Conservation (phyloP, 2,329 filamentous ascomycete genomes). For the Mollisia scopiformis region DNA sequence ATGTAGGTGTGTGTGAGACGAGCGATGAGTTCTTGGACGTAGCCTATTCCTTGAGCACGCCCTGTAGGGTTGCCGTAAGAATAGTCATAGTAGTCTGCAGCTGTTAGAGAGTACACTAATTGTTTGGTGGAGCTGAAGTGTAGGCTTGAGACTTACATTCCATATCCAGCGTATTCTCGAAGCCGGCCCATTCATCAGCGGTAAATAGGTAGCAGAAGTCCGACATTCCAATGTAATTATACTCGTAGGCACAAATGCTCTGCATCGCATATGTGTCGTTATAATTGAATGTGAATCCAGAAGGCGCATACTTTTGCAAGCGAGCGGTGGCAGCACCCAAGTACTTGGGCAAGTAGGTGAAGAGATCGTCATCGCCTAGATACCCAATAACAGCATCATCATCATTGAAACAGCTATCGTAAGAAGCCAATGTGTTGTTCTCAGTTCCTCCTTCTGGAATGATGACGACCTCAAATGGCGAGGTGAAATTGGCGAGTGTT, state of each 20-base stretch:
- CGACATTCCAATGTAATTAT: conserved; percentile 50
- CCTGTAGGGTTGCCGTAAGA: conserved; percentile 79
- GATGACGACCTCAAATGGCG: conserved; percentile 50
- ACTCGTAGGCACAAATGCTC: conserved; percentile 58
- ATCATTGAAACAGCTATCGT: conserved; percentile 51
- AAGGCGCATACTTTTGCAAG: conserved; percentile 49
- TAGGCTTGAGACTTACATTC: conserved; percentile 43
- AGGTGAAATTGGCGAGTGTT: conserved; percentile 42
- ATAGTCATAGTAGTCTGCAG: conserved; percentile 64
- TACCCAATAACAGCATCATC: conserved; percentile 21
- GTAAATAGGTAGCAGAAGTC: conserved; percentile 58
- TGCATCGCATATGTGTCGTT: conserved; percentile 55
- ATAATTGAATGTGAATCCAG: conserved; percentile 49
- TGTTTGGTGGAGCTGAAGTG: no score
- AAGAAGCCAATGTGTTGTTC: conserved; percentile 56
- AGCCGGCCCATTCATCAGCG: conserved; percentile 55
- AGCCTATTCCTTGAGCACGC: conserved; percentile 83
- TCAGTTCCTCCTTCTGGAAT: conserved; percentile 52
- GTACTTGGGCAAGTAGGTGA: conserved; percentile 50
- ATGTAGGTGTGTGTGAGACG: conserved; percentile 72
- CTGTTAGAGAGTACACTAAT: conserved; percentile 3
- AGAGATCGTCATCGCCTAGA: conserved; percentile 45
- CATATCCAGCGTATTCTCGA: conserved; percentile 55
- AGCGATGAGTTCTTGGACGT: conserved; percentile 81
- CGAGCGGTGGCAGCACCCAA: conserved; percentile 47